Evolutionary conservation across 2,329 filamentous ascomycete genomes (phyloP).

Genomic region (Paecilomyces fulvus): DNA sequence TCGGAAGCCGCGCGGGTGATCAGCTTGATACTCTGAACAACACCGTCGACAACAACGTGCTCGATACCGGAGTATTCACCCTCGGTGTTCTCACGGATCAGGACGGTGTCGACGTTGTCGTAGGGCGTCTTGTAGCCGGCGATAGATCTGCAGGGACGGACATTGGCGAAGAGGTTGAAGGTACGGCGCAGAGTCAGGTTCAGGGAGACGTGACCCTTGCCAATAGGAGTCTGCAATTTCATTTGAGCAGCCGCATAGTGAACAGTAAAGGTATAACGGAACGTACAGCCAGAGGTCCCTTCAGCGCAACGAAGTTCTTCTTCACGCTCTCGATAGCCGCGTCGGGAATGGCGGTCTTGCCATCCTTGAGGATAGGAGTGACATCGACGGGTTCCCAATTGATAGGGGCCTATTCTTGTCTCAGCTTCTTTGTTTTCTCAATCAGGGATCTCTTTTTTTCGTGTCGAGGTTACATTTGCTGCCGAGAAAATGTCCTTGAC

Average conservation of each 20-base stretch:
- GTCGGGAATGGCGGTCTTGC: conserved; percentile 90
- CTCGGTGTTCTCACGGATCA: conserved; percentile 99
- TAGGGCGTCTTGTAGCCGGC: conserved; percentile 98
- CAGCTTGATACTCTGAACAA: conserved; percentile 99
- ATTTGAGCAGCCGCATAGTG: conserved; percentile 15
- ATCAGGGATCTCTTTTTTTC: neutral
- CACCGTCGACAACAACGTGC: conserved; percentile 94
- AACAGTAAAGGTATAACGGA: conserved; percentile 2
- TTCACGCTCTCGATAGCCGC: conserved; percentile 87
- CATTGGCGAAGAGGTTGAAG: conserved; percentile 99
- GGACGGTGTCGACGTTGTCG: conserved; percentile 90
- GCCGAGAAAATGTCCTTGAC: conserved; percentile 98
- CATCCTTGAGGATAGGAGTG: conserved; percentile 84
- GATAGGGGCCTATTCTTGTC: conserved; percentile 62
- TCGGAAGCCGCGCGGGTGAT: conserved; percentile 93
- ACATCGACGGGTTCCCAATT: conserved; percentile 98
- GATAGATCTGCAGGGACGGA: conserved; percentile 94
- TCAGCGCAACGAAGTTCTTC: conserved; percentile 94
- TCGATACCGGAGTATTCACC: conserved; percentile 99
- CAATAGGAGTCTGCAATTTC: conserved; percentile 67
- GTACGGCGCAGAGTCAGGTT: conserved; percentile 97
- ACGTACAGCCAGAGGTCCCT: conserved; percentile 89
- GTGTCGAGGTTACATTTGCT: conserved; percentile 58
- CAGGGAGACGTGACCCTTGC: conserved; percentile 97
- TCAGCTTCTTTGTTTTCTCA: conserved; percentile 17